Evolutionary conservation across 768 basidiomycete species (phyloP), one percentile per base, ranked within the genome.

Genomic region (Tylopilus plumbeoviolaceoides): DNA sequence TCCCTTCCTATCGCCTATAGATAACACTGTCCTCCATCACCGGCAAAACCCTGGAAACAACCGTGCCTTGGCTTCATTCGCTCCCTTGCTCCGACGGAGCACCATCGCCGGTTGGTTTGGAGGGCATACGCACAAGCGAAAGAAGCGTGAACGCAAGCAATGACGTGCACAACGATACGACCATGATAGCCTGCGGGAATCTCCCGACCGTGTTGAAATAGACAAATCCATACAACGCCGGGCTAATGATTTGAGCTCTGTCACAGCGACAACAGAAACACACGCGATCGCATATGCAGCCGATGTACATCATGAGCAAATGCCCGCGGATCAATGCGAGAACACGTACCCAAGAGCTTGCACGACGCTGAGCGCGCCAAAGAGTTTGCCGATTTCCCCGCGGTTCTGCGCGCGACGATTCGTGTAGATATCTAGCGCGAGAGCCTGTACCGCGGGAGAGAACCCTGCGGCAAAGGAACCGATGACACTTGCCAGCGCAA

Each of bases 321-420:
- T 20, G 5, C 18, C 35, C 23, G 15, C 33, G 17, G 7, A 35
- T 11, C 17, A 23, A 25, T 23, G 8, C 12, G 33, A 49, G 9
- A 48, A 55, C 18, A 45, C 74, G 43, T 59, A 85, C 82, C 83
- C 75, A 10, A 91, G 63, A 6, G 87, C 82, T 55, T 87, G 81
- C 4, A 91, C 58, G 27, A 94, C 87, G 51, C 85, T 83, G 52
- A 94, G 59, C 4, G 83, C 91, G 12, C 91, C 93, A 62, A 93
- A 94, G 17, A 97, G 73, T 59, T 74, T 77, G 3, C 91, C 93
- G 12, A 77, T 73, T 61, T 92, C 87, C 14, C 74, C 75, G 0
- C 59, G 59, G 35, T 63, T 61, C 39, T 53, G 46, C 3, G 83
- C 79, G 2, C 78, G 79, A 18, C 73, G 71, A n/a, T 69, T 69